A percentile compares a stretch with the other conserved stretches of the same genome.
Evolutionary conservation across 192 early-diverging fungal species (phyloP).

Genomic region (Podochytrium sp.): DNA sequence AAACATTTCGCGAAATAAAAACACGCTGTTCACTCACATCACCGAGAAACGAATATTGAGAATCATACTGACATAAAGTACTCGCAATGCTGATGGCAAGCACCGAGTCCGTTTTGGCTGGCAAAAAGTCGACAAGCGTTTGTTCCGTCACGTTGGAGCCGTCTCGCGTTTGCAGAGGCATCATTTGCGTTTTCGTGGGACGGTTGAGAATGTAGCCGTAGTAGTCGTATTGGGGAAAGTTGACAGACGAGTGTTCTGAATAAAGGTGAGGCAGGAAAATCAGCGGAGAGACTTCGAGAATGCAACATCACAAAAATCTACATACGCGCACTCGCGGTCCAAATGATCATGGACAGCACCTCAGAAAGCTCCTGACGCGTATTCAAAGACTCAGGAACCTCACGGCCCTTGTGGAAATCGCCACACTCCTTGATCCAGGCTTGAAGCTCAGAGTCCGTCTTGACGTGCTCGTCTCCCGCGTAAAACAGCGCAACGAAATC

Average conservation of each 20-base stretch:
- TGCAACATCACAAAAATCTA: background rate
- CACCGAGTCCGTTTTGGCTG: background rate
- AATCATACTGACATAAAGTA: background rate
- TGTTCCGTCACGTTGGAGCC: background rate
- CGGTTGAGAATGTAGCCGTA: background rate
- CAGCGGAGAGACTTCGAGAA: background rate
- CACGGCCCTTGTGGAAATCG: background rate
- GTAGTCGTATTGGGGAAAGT: constrained; percentile 14
- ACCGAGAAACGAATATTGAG: background rate
- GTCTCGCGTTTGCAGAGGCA: background rate
- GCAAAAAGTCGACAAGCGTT: background rate
- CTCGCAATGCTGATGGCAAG: background rate
- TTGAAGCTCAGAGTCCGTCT: background rate
- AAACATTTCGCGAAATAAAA: background rate
- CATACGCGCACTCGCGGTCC: constrained; percentile 5
- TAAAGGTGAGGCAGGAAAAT: background rate
- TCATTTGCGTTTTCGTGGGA: background rate
- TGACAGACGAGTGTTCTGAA: constrained; percentile 15
- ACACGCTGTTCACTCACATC: too few species aligned
- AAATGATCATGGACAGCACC: background rate
- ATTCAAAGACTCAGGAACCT: background rate
- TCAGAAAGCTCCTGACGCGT: background rate
- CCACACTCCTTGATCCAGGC: constrained; percentile 3
- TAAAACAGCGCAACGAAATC: background rate
- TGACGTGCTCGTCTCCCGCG: background rate